Conservation (phyloP, 2,329 filamentous ascomycete genomes). For the Hymenoscyphus occultus region DNA sequence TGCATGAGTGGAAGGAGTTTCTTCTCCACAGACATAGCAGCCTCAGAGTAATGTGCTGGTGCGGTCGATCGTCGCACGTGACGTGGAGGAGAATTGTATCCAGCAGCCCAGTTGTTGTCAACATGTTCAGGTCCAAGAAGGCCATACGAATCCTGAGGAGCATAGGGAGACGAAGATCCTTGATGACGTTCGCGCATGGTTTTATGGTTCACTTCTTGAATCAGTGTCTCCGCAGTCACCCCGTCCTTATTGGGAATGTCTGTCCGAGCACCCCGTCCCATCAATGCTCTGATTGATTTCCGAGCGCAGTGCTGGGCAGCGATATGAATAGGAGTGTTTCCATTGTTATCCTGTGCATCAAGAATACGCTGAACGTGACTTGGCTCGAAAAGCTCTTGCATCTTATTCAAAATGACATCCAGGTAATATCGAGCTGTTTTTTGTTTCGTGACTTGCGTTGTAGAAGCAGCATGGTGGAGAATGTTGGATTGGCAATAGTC, state of each 20-base stretch:
- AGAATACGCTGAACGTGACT: slow-evolving; percentile 75
- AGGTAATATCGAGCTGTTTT: slow-evolving; percentile 90
- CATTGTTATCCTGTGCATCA: slow-evolving; percentile 78
- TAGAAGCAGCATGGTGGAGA: slow-evolving; percentile 90
- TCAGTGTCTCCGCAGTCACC: slow-evolving; percentile 79
- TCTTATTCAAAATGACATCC: slow-evolving; percentile 83
- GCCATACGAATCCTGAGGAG: slow-evolving; percentile 41
- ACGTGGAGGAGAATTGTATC: slow-evolving; percentile 15
- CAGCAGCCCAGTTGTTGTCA: slow-evolving; percentile 9
- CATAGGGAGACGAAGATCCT: slow-evolving; percentile 71
- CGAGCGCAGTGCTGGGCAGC: slow-evolving; percentile 80
- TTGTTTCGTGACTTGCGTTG: slow-evolving; percentile 77
- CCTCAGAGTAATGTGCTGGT: slow-evolving; percentile 52
- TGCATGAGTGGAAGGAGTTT: slow-evolving; percentile 67
- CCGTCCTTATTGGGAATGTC: slow-evolving; percentile 80
- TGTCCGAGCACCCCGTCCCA: slow-evolving; percentile 77
- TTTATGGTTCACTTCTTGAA: slow-evolving; percentile 69
- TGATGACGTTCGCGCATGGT: slow-evolving; percentile 43
- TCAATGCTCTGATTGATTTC: slow-evolving; percentile 79
- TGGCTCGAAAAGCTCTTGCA: slow-evolving; percentile 73
- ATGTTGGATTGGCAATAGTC: slow-evolving; percentile 83
- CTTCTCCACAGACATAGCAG: slow-evolving; percentile 65
- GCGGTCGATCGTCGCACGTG: slow-evolving; percentile 9
- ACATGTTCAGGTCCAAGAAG: slow-evolving; percentile 32
- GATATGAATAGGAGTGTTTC: slow-evolving; percentile 79